Percentiles rank a stretch among this genome's conserved stretches.
phyloP scores from a whole-genome alignment of 768 basidiomycete genomes.

The Infundibulicybe gibba region DNA sequence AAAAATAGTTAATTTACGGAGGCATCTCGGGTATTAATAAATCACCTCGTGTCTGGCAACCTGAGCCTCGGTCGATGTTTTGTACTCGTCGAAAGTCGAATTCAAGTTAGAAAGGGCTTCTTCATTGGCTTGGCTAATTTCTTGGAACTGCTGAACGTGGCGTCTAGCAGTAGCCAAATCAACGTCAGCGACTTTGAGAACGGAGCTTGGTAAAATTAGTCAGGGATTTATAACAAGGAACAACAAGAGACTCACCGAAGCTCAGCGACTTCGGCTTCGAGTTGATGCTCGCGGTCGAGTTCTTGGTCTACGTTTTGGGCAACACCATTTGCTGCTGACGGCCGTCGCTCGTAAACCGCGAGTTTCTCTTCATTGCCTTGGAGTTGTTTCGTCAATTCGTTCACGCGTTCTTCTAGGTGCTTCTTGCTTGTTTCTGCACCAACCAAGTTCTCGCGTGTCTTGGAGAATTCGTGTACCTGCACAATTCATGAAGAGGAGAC shows the following conservation, averaged over 20 bases:
- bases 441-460: conserved; percentile 66
- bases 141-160: conserved; percentile 82
- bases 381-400: conserved; percentile 56
- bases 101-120: conserved; percentile 68
- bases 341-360: conserved; percentile 77
- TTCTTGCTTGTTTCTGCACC: conserved; percentile 76
- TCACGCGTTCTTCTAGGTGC: conserved; percentile 71
- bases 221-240: background rate
- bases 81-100: conserved; percentile 77
- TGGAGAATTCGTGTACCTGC: conserved; percentile 61
- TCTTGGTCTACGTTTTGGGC: conserved; percentile 37
- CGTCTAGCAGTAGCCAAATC: conserved; percentile 68
- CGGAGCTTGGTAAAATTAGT: conserved; percentile 40
- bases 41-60: conserved; percentile 65
- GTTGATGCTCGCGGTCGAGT: conserved; percentile 68
- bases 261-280: conserved; percentile 83
- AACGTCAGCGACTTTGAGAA: conserved; percentile 74
- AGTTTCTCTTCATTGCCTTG: conserved; percentile 83
- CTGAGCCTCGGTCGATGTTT: conserved; percentile 65
- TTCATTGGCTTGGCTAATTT: conserved; percentile 82
- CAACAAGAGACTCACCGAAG: conserved; percentile 50
- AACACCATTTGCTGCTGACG: conserved; percentile 27
- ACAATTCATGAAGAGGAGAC: conserved; percentile 5
- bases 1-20: background rate
- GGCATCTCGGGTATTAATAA: background rate